Conservation (phyloP, 2,329 filamentous ascomycete species). For the Trichoderma endophyticum region DNA sequence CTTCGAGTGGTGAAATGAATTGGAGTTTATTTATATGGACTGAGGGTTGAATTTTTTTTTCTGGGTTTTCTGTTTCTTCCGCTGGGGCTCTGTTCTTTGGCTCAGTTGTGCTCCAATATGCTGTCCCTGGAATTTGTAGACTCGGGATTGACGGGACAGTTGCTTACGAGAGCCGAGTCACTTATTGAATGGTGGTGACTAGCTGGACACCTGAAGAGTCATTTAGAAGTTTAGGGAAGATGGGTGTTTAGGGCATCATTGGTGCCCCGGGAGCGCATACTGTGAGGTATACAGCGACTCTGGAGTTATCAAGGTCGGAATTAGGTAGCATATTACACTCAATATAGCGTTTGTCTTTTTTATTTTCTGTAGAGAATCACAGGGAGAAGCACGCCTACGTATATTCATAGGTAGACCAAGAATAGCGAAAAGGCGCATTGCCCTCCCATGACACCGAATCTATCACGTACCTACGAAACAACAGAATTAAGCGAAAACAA, state of each 20-base stretch:
- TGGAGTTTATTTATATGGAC: not conserved
- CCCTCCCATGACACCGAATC: slow-evolving; percentile 23
- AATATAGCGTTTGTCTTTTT: slow-evolving; percentile 1
- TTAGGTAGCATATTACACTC: slow-evolving; percentile 7
- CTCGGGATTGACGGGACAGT: not conserved
- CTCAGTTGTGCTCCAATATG: not conserved
- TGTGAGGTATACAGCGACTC: not conserved
- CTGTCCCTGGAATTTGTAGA: not conserved
- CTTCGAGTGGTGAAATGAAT: not conserved
- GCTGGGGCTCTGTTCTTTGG: not conserved
- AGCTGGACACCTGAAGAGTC: not conserved
- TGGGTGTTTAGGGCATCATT: not conserved
- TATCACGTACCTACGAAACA: slow-evolving; percentile 35
- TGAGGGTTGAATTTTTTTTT: not conserved
- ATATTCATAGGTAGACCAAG: not conserved
- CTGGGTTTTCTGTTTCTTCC: not conserved
- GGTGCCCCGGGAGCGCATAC: not conserved
- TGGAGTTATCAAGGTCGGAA: slow-evolving; percentile 4
- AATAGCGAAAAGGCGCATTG: not conserved
- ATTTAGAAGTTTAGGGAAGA: not conserved
- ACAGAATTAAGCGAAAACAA: slow-evolving; percentile 28
- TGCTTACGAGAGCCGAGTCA: not conserved
- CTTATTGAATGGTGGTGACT: not conserved
- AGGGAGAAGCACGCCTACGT: not conserved
- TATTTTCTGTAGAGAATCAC: not conserved